Evolutionary conservation across 2,329 filamentous ascomycete genomes (phyloP), one percentile per base, ranked within the genome.

Genomic region (Rhinocladiella similis): DNA sequence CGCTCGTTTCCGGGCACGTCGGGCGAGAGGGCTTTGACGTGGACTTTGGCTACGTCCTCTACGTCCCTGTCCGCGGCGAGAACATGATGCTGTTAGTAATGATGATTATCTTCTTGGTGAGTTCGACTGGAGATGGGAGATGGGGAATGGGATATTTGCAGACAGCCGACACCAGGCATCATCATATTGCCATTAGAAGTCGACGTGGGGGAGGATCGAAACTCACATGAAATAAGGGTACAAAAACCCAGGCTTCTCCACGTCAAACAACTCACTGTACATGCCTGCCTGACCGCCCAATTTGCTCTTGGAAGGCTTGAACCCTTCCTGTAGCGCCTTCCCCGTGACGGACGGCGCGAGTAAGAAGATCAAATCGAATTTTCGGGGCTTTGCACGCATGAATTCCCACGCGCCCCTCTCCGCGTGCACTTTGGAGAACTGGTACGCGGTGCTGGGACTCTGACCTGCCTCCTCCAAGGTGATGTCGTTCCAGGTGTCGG

Each of bases 321-420:
- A 52, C 4, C 48, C 54, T 2, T 20, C 20, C 18, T 56, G 54
- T 3, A 48, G 41, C 41, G 47, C 51, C 36, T 38, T 48, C 3
- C 48, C 54, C 22, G 48, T 51, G 35, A 56, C 51, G 13, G 54
- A 38, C 6, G 54, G 54, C n/a, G 54, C 54, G 16, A 56, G 35
- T 20, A 56, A 29, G 25, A 47, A 42, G 18, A 56, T 14, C 33
- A 52, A 20, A 25, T 56, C 54, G 18, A 56, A 56, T 2, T 14
- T 9, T 13, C 48, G 41, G 2, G 20, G 41, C 18, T 43, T 47
- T n/a, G 25, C 42, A 20, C 41, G 25, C 48, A 56, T 56, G 18
- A 56, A 56, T 9, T 45, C 35, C 54, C 48, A 52, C 35, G 54
- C 54, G 18, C 51, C 33, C 43, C 51, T n/a, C 54, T 56, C 54